These are phyloP conservation scores for Lentinula guzmanii DNA, from an alignment of 768 basidiomycete genomes.

Conservation along the genomic window DNA sequence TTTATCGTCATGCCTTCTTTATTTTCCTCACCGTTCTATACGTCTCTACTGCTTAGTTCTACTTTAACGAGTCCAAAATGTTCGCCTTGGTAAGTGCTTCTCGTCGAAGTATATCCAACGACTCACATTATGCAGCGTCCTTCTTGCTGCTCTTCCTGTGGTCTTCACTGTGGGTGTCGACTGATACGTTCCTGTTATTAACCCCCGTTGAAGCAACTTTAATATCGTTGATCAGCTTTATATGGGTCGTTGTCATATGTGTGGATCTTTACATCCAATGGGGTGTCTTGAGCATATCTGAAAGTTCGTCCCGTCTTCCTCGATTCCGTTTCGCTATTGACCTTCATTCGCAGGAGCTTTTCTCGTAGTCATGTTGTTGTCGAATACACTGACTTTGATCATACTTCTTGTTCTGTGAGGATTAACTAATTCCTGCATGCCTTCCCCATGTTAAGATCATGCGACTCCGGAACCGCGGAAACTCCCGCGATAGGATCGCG, in stretches of 20 bases:
- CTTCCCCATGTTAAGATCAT: too few species aligned
- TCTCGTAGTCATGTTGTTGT: conserved; percentile 36
- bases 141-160: too few species aligned
- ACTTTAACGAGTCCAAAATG: too few species aligned
- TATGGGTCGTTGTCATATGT: conserved; percentile 44
- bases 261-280: conserved; percentile 41
- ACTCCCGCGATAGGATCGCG: too few species aligned
- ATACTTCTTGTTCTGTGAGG: conserved; percentile 39
- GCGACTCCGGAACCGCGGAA: too few species aligned
- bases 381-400: conserved; percentile 32
- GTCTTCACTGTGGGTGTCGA: neutral
- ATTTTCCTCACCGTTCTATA: too few species aligned
- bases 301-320: conserved; percentile 30
- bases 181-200: neutral
- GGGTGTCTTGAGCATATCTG: conserved; percentile 34
- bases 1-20: too few species aligned
- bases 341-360: conserved; percentile 30
- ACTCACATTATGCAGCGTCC: too few species aligned
- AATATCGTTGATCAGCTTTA: conserved; percentile 36
- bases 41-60: too few species aligned
- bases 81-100: too few species aligned
- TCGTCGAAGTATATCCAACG: too few species aligned
- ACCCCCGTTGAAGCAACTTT: conserved; percentile 7
- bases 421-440: neutral
- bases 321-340: neutral